A percentile compares a stretch with the other conserved stretches of the same genome.
These are phyloP conservation scores for Cornus suecica DNA, from an alignment of 148 eudicot genomes.

Conservation along the genomic window DNA sequence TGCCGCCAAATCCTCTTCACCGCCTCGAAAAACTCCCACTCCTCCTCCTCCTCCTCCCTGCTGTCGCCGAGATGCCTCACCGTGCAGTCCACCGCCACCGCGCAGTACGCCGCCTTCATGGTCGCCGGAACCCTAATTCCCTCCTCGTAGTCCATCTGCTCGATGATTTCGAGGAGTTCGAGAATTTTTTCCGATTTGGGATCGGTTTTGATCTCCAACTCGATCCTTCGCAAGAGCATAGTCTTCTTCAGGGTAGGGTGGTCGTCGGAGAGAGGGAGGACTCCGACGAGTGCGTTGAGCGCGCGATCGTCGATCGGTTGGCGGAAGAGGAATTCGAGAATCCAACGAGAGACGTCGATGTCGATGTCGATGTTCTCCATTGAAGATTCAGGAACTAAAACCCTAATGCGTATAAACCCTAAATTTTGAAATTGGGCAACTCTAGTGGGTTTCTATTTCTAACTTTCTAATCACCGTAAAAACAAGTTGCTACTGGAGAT, in stretches of 20 bases:
- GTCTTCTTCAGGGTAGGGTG: constrained; percentile 33
- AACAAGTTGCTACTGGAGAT: too few species aligned
- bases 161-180: constrained; percentile 41
- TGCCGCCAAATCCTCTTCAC: constrained; percentile 60
- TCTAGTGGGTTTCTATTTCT: too few species aligned
- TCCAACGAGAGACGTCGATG: constrained; percentile 42
- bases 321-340: constrained; percentile 51
- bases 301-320: constrained; percentile 36
- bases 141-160: constrained; percentile 30
- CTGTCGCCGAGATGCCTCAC: constrained; percentile 33
- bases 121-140: constrained; percentile 25
- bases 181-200: constrained; percentile 36
- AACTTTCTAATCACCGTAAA: too few species aligned
- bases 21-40: constrained; percentile 31
- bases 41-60: constrained; percentile 14
- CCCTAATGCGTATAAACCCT: too few species aligned
- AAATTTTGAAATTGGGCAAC: too few species aligned
- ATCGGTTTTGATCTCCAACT: constrained; percentile 24
- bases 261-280: constrained; percentile 32
- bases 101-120: constrained; percentile 59
- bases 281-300: constrained; percentile 24
- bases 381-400: not conserved
- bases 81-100: constrained; percentile 62
- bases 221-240: constrained; percentile 47
- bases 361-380: constrained; percentile 52